A percentile compares a stretch with the other conserved stretches of the same genome.
These are phyloP conservation scores for Pichia sp. DNA, from an alignment of 1,139 yeast genomes.

Conservation along the genomic window DNA sequence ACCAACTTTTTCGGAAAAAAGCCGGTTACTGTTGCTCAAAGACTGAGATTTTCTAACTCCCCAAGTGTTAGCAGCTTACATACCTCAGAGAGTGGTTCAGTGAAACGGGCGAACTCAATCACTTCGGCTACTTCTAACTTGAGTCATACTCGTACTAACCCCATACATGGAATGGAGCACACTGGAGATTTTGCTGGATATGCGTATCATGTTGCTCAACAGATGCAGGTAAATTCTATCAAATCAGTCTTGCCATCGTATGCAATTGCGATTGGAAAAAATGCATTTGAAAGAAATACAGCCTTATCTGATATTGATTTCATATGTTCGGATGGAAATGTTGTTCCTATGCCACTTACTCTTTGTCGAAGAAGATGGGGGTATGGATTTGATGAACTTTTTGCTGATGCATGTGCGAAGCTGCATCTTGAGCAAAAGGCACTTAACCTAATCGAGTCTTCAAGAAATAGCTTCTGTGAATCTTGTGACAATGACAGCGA, in stretches of 20 bases:
- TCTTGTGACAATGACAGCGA: constrained; percentile 10
- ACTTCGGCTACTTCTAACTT: constrained; percentile 7
- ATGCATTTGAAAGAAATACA: constrained; percentile 64
- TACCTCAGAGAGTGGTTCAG: neutral
- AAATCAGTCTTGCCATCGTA: constrained; percentile 68
- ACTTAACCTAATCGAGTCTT: constrained; percentile 6
- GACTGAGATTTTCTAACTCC: neutral
- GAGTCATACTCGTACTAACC: constrained; percentile 1
- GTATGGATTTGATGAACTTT: constrained; percentile 52
- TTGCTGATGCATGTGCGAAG: constrained; percentile 60
- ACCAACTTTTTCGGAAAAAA: constrained; percentile 48
- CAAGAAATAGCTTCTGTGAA: constrained; percentile 5
- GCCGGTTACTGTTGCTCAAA: neutral
- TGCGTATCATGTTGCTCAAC: constrained; percentile 73
- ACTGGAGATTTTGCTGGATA: constrained; percentile 51
- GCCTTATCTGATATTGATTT: constrained; percentile 67
- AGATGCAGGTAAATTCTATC: constrained; percentile 58
- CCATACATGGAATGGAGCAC: constrained; percentile 3
- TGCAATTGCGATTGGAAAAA: constrained; percentile 71
- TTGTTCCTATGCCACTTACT: constrained; percentile 56
- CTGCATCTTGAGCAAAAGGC: constrained; percentile 43
- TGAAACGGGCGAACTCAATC: constrained; percentile 4
- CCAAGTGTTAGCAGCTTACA: neutral
- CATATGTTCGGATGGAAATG: constrained; percentile 60
- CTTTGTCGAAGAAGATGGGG: constrained; percentile 75